Evolutionary conservation across 202 grass and related monocot species (phyloP).

Genomic region (Zoysia matrella): DNA sequence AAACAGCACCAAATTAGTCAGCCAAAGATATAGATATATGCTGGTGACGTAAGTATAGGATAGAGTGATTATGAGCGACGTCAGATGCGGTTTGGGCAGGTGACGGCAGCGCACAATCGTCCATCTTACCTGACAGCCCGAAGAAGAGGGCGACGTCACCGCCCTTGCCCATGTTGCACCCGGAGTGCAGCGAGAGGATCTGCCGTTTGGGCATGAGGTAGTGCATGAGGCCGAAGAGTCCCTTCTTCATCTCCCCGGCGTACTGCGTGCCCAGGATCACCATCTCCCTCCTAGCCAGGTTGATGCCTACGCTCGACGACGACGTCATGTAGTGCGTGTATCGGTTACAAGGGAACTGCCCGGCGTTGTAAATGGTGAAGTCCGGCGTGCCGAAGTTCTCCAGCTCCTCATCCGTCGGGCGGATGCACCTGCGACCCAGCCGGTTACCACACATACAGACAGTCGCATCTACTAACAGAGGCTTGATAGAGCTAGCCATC

Average conservation of each 20-base stretch:
- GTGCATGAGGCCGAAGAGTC: conserved; percentile 98
- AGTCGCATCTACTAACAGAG: conserved; percentile 29
- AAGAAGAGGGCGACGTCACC: conserved; percentile 99
- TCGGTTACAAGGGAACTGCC: conserved; percentile 98
- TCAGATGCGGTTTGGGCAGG: conserved; percentile 68
- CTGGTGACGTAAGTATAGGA: conserved; percentile 8
- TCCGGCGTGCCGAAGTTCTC: conserved; percentile 95
- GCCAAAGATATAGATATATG: neutral
- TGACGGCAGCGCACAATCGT: conserved; percentile 58
- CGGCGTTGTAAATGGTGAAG: conserved; percentile 99
- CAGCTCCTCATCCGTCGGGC: conserved; percentile 94
- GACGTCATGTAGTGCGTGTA: conserved; percentile 99
- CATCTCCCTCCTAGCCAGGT: conserved; percentile 97
- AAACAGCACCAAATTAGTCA: neutral
- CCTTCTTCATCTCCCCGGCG: conserved; percentile 99
- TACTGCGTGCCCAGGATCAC: conserved; percentile 99
- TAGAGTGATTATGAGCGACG: neutral
- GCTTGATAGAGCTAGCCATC: neutral
- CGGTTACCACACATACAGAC: conserved; percentile 54
- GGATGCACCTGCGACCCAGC: conserved; percentile 91
- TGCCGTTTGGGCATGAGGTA: conserved; percentile 98
- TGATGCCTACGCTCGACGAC: conserved; percentile 95
- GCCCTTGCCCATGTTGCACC: conserved; percentile 94
- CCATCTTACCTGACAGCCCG: conserved; percentile 89
- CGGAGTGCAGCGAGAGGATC: conserved; percentile 97